These are phyloP conservation scores for Colletotrichum sp. DNA, from an alignment of 2,329 filamentous ascomycete species.

Conservation along the genomic window DNA sequence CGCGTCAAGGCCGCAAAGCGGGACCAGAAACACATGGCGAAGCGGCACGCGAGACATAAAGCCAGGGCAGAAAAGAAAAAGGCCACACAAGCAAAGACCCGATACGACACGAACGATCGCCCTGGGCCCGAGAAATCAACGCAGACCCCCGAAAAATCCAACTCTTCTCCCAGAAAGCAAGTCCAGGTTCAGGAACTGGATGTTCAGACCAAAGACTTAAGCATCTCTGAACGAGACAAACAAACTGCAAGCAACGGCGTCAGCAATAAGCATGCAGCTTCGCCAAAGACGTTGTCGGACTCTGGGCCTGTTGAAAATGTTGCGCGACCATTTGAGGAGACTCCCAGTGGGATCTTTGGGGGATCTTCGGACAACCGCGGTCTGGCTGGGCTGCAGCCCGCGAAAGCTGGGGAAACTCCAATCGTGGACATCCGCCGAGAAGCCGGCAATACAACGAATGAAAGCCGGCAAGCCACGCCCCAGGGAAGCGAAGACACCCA, in stretches of 20 bases:
- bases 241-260: too few species aligned
- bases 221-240: not conserved
- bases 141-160: constrained; percentile 35
- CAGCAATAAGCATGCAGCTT: not conserved
- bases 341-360: not conserved
- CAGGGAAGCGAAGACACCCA: constrained; percentile 23
- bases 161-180: constrained; percentile 29
- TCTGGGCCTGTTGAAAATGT: not conserved
- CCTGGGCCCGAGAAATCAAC: not conserved
- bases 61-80: constrained; percentile 32
- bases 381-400: not conserved
- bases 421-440: not conserved
- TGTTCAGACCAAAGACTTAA: not conserved
- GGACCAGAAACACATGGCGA: constrained; percentile 26
- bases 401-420: not conserved
- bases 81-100: not conserved
- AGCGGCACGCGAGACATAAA: constrained; percentile 42
- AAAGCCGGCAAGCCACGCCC: constrained; percentile 23
- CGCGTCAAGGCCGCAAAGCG: constrained; percentile 42
- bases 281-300: not conserved
- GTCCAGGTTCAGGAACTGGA: constrained; percentile 19
- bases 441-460: constrained; percentile 1
- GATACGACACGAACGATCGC: not conserved
- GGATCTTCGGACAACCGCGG: not conserved
- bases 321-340: not conserved